Evolutionary conservation across 2,329 filamentous ascomycete species (phyloP), one percentile per base, ranked within the genome.

Genomic region (Alternaria viburni): DNA sequence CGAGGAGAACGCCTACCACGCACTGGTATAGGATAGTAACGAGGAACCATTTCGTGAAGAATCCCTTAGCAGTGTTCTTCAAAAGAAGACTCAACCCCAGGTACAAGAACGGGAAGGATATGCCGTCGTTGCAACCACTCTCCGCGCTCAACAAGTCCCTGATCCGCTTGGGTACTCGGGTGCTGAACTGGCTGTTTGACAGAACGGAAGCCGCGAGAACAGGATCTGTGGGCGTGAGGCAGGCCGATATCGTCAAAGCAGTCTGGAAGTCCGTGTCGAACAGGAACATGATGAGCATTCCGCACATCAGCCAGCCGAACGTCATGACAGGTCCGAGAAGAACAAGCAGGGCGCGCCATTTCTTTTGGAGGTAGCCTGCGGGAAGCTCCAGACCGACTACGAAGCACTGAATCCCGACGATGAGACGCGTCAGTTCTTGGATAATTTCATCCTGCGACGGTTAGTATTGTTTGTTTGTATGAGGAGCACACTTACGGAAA

Each of bases 21-120:
- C 86, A 87, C 73, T 88, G 85, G 81, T 86, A 88, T 3, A 88
- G 79, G 5, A 87, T 74, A 0, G 86, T 87, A 61, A 86, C 80
- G 1, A 87, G 75, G 58, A 87, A 78, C 82, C 84, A 88, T 52
- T 86, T 80, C 64, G 83, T 85, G 61, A 86, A 54, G 0, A 84
- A 81, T 5, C 76, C 77, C 5, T 74, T 79, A 3, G 77, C 62
- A 1, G 77, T 80, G 5, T 70, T 65, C 30, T 82, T 74, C 8
- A 81, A 82, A 7, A 86, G 70, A 19, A 83, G 74, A 52, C 80
- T 82, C 0, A 88, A 69, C 0, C 85, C 85, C n/a, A 85, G 73
- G 67, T 86, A 88, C 1, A 88, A 74, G 69, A 88, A 88, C 0
- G 86, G 86, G 62, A 87, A 87, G 0, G 84, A 84, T 6, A 86